Percentiles rank a stretch among this genome's conserved stretches.
phyloP scores from a whole-genome alignment of 495 filamentous ascomycete genomes.

The Penicillium robsamsonii region DNA sequence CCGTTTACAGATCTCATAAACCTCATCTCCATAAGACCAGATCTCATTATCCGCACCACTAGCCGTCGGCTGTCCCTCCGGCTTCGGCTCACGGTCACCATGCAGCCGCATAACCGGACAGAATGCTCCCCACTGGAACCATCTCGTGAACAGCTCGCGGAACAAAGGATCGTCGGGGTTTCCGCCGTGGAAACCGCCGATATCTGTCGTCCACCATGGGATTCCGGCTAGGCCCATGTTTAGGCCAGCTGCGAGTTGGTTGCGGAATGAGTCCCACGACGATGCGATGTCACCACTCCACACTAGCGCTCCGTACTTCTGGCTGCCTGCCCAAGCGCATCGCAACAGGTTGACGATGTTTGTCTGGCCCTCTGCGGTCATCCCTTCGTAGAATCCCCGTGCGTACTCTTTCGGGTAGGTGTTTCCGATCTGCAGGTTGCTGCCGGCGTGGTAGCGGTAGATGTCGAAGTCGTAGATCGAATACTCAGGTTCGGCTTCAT shows the following conservation, averaged over 20 bases:
- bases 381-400: conserved; percentile 56
- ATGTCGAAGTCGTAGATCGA: conserved; percentile 58
- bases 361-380: conserved; percentile 41
- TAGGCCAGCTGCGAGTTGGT: conserved; percentile 56
- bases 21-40: conserved; percentile 56
- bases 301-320: conserved; percentile 58
- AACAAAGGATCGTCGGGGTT: conserved; percentile 51
- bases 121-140: conserved; percentile 63
- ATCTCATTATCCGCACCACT: conserved; percentile 55
- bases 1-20: conserved; percentile 55
- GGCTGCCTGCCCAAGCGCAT: conserved; percentile 59
- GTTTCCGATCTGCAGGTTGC: conserved; percentile 54
- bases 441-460: conserved; percentile 54
- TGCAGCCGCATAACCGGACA: conserved; percentile 60
- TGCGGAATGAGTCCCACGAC: conserved; percentile 52
- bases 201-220: conserved; percentile 60
- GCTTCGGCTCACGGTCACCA: conserved; percentile 56
- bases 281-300: conserved; percentile 60
- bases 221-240: conserved; percentile 59
- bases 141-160: conserved; percentile 56
- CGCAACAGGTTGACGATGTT: conserved; percentile 57
- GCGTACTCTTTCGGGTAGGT: conserved; percentile 56
- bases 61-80: conserved; percentile 35
- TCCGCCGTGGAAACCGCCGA: conserved; percentile 60
- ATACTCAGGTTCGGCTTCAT: conserved; percentile 61